A percentile compares a stretch with the other conserved stretches of the same genome.
These are phyloP conservation scores for Skeletonema grethae DNA, from an alignment of 108 stramenopile genomes.

Conservation along the genomic window DNA sequence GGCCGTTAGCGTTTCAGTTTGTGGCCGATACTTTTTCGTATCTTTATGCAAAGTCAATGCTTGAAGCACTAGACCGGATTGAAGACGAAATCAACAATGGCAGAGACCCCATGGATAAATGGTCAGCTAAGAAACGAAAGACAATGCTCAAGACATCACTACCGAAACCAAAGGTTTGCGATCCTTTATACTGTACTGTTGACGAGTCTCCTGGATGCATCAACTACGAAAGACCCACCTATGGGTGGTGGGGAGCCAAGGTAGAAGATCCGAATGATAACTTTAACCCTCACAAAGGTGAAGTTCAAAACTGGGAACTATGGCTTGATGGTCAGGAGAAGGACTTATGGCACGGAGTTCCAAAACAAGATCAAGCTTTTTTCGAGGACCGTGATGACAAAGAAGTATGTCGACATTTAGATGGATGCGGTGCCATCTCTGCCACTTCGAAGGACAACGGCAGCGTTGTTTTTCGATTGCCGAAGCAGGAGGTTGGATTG, in stretches of 20 bases:
- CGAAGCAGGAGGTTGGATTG: slow-evolving; percentile 54
- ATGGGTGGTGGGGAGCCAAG: slow-evolving; percentile 32
- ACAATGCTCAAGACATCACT: not conserved
- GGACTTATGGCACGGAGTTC: slow-evolving; percentile 43
- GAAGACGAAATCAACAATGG: slow-evolving; percentile 25
- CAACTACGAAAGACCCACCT: slow-evolving; percentile 51
- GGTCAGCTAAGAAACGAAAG: slow-evolving; percentile 31
- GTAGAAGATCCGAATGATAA: slow-evolving; percentile 42
- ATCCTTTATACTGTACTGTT: slow-evolving; percentile 18
- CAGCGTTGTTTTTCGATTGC: slow-evolving; percentile 45
- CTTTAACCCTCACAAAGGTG: slow-evolving; percentile 43
- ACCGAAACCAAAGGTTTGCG: not conserved
- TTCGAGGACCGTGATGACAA: slow-evolving; percentile 48
- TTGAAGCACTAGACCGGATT: slow-evolving; percentile 45
- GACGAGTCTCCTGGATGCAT: slow-evolving; percentile 52
- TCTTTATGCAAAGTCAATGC: slow-evolving; percentile 43
- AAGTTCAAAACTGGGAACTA: slow-evolving; percentile 41
- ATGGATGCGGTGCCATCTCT: slow-evolving; percentile 44
- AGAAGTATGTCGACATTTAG: slow-evolving; percentile 46
- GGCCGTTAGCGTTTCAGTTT: slow-evolving; percentile 52
- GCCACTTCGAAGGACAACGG: slow-evolving; percentile 38
- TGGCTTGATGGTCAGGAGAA: slow-evolving; percentile 27
- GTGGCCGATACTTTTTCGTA: slow-evolving; percentile 51
- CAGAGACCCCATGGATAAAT: slow-evolving; percentile 36
- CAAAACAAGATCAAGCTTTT: slow-evolving; percentile 30